Evolutionary conservation across 2,329 filamentous ascomycete genomes (phyloP).

Genomic region (Xylariaceae sp.): DNA sequence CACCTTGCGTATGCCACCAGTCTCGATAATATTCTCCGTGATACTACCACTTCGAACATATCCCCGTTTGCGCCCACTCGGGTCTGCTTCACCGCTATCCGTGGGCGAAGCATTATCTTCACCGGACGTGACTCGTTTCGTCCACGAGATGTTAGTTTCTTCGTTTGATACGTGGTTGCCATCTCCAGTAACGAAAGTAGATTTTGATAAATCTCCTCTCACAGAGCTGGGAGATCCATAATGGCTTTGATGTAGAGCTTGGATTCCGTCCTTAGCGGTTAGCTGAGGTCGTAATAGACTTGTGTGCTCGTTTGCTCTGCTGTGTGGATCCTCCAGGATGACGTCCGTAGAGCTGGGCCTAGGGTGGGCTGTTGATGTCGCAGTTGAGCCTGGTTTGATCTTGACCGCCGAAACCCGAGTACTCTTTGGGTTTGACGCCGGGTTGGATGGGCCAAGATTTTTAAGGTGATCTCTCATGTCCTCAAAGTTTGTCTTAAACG

Average conservation of each 20-base stretch:
- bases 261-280: conserved; percentile 69
- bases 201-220: conserved; percentile 31
- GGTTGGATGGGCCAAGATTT: conserved; percentile 71
- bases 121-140: conserved; percentile 29
- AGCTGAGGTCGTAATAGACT: conserved; percentile 57
- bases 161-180: conserved; percentile 25
- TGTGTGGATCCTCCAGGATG: conserved; percentile 27
- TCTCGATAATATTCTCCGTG: conserved; percentile 76
- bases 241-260: conserved; percentile 64
- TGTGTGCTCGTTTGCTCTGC: conserved; percentile 49
- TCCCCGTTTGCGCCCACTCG: conserved; percentile 37
- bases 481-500: conserved; percentile 65
- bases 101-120: conserved; percentile 31
- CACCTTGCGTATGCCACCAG: conserved; percentile 75
- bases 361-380: conserved; percentile 23
- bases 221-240: conserved; percentile 46
- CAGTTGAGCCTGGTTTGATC: conserved; percentile 60
- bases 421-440: conserved; percentile 67
- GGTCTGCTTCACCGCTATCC: conserved; percentile 31
- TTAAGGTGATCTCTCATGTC: conserved; percentile 70
- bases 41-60: conserved; percentile 75
- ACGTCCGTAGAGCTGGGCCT: conserved; percentile 35
- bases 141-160: conserved; percentile 25
- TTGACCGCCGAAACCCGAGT: conserved; percentile 70
- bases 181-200: conserved; percentile 18